These are phyloP conservation scores for Gossypium turneri DNA, from an alignment of 345 rosid species.

Conservation along the genomic window DNA sequence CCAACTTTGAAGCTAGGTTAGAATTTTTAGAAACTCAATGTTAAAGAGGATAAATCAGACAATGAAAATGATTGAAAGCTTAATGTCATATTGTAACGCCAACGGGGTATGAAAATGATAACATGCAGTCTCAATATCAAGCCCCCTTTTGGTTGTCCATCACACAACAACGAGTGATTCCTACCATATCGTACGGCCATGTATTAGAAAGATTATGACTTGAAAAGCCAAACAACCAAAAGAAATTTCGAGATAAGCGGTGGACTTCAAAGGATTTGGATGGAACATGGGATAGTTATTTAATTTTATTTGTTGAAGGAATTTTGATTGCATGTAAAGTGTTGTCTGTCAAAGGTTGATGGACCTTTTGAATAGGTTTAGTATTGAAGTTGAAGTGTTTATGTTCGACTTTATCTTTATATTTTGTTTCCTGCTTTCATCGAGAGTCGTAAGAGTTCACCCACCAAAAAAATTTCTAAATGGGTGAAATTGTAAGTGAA, in stretches of 20 bases:
- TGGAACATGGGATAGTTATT: too few relatives aligned
- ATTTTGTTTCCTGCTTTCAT: too few relatives aligned
- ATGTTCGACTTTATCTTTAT: too few relatives aligned
- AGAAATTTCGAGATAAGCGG: not conserved
- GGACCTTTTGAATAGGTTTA: too few relatives aligned
- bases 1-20: not conserved
- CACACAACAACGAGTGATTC: not conserved
- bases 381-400: too few relatives aligned
- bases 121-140: not conserved
- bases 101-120: not conserved
- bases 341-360: too few relatives aligned
- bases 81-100: not conserved
- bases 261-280: not conserved
- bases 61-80: not conserved
- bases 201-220: not conserved
- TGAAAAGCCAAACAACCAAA: not conserved
- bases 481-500: too few relatives aligned
- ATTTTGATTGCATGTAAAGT: too few relatives aligned
- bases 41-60: not conserved
- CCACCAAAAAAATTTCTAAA: too few relatives aligned
- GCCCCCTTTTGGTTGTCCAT: not conserved
- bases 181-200: not conserved
- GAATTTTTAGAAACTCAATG: not conserved
- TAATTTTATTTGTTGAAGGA: too few relatives aligned
- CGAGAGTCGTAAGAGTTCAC: too few relatives aligned